Evolutionary conservation across 805 yeast species (phyloP).

Genomic region (Vanderwaltozyma verrucispora): DNA sequence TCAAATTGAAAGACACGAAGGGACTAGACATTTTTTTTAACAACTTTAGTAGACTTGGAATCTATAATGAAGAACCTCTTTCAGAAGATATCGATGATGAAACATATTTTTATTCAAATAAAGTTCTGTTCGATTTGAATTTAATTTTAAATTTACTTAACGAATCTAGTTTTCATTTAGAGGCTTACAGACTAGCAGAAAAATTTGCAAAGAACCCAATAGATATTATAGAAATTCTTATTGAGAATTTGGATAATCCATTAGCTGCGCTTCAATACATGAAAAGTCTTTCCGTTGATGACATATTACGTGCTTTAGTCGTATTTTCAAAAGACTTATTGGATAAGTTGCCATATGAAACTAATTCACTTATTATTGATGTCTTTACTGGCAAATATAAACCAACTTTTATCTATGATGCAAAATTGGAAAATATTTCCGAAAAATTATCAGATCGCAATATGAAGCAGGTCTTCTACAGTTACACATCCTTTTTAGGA

Average conservation of each 20-base stretch:
- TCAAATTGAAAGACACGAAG: constrained; percentile 56
- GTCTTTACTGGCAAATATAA: constrained; percentile 80
- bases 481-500: constrained; percentile 48
- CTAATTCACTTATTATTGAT: constrained; percentile 72
- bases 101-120: constrained; percentile 24
- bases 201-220: constrained; percentile 59
- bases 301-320: constrained; percentile 59
- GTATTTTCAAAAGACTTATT: constrained; percentile 57
- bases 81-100: constrained; percentile 30
- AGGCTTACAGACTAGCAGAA: constrained; percentile 62
- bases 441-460: not conserved
- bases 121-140: constrained; percentile 48
- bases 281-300: constrained; percentile 61
- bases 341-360: constrained; percentile 62
- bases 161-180: constrained; percentile 54
- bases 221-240: constrained; percentile 62
- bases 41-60: constrained; percentile 25
- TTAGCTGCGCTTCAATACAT: constrained; percentile 53
- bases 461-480: constrained; percentile 33
- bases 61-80: constrained; percentile 19
- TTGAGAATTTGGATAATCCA: constrained; percentile 55
- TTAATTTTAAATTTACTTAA: constrained; percentile 59
- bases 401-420: constrained; percentile 27
- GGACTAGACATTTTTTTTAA: constrained; percentile 50
- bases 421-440: not conserved